phyloP scores from a whole-genome alignment of 176 grass and related monocot genomes.

The Zoysia pacifica region DNA sequence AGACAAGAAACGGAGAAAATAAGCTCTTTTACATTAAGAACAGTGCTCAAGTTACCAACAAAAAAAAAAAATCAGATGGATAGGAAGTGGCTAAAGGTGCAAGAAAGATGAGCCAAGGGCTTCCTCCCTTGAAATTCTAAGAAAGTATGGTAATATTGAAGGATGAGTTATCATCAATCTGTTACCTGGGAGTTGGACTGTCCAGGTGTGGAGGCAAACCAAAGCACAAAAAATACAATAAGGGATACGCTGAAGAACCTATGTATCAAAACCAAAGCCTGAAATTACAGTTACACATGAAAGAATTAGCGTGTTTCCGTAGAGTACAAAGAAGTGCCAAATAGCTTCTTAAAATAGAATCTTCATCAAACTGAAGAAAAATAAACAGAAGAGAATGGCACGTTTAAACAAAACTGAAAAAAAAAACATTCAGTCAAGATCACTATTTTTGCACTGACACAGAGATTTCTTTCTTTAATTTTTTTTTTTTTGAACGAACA shows the following conservation, averaged over 20 bases:
- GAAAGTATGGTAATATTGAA: too few species aligned
- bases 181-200: not conserved
- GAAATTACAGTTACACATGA: conserved; percentile 41
- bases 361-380: not conserved
- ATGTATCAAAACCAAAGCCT: conserved; percentile 89
- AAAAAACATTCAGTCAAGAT: not conserved
- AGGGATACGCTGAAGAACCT: conserved; percentile 93
- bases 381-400: not conserved
- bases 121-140: too few species aligned
- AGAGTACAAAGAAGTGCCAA: not conserved
- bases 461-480: not conserved
- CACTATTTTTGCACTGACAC: not conserved
- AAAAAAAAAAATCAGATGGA: not conserved
- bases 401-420: too few species aligned
- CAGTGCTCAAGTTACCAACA: not conserved
- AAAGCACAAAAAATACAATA: conserved; percentile 82
- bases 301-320: conserved; percentile 16
- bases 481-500: too few species aligned
- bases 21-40: not conserved
- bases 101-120: too few species aligned
- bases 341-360: not conserved
- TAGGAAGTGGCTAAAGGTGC: not conserved
- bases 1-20: not conserved
- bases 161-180: too few species aligned
- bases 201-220: conserved; percentile 68